Base-by-base conservation (phyloP, 1,284 basidiomycete genomes). In the Heterobasidion irregulare region DNA sequence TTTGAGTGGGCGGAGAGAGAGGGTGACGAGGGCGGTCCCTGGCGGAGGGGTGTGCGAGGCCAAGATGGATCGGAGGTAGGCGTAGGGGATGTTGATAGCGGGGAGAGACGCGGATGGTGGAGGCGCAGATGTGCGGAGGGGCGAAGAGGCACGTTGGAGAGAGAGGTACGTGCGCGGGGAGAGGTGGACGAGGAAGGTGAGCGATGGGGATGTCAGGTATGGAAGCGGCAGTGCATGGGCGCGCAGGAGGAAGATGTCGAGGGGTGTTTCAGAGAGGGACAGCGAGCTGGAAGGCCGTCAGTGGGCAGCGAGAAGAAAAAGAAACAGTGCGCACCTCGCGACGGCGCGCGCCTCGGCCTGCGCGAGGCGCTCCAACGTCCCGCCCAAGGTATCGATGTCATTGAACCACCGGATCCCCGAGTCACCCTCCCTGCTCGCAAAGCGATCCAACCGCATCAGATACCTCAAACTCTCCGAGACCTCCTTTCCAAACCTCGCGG, bases 391-490 rank as follows among this genome's bases (percentile, higher is more conserved):
- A 63, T 83, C 77, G 36, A 84, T 71, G 60, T 84, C 83, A 50
- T 74, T 80, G 64, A 91, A 89, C 89, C 89, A 91, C 50, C 80
- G 74, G 36, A 86, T 74, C 1, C 87, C 88, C 46, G 75, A 76
- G 52, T 83, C 80, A 3, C 80, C 78, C 66, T 82, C 81, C 44
- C 71, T 68, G 6, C 73, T 69, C 0, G 84, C 83, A 16, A 91
- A 68, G 18, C 74, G 73, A 62, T 91, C 88, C 13, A 90, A 68
- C 68, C 80, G 78, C 68, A 88, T 84, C 16, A 91, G 74, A 66
- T 89, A 86, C 18, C 72, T 72, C n/a, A 91, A 65, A 59, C 86
- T 77, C 26, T 78, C 73, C 50, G 76, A 69, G 8, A 86, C 73
- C 38, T 70, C 64, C 46, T 67, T 68, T 8, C 78, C 79, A 19